phyloP scores from a whole-genome alignment of 352 stramenopile genomes.

The Globisporangium middletonii region DNA sequence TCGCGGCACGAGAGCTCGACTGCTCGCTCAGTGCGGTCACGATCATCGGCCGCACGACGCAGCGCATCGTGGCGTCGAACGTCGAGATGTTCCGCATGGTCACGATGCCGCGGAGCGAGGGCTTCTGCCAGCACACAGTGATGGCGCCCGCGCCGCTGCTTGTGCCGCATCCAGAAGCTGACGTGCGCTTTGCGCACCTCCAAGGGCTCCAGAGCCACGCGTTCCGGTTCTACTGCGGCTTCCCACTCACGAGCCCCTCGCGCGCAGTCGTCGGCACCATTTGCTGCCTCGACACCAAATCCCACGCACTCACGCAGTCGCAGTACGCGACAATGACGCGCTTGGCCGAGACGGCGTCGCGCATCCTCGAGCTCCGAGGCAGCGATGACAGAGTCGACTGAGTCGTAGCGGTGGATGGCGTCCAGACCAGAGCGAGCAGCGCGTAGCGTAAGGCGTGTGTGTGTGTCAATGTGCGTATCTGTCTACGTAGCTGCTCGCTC shows the following conservation, averaged over 20 bases:
- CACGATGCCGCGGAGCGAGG: slow-evolving; percentile 3
- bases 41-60: slow-evolving; percentile 28
- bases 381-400: background rate
- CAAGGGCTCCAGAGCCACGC: slow-evolving; percentile 11
- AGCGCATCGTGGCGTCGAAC: slow-evolving; percentile 45
- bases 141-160: slow-evolving; percentile 36
- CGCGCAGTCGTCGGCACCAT: slow-evolving; percentile 20
- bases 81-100: slow-evolving; percentile 19
- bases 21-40: slow-evolving; percentile 40
- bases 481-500: background rate
- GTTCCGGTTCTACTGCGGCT: slow-evolving; percentile 31
- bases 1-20: slow-evolving; percentile 36
- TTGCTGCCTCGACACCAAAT: slow-evolving; percentile 36
- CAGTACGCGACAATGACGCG: slow-evolving; percentile 21
- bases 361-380: background rate
- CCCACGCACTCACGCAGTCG: slow-evolving; percentile 14
- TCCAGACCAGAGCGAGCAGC: background rate
- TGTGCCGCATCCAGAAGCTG: slow-evolving; percentile 38
- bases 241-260: slow-evolving; percentile 16
- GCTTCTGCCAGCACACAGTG: slow-evolving; percentile 25
- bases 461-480: no score
- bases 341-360: slow-evolving; percentile 37
- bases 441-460: no score
- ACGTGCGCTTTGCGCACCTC: slow-evolving; percentile 38
- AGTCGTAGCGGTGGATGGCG: background rate